A percentile compares a stretch with the other conserved stretches of the same genome.
phyloP scores from a whole-genome alignment of 495 filamentous ascomycete species.

The Aspergillus nidulans region DNA sequence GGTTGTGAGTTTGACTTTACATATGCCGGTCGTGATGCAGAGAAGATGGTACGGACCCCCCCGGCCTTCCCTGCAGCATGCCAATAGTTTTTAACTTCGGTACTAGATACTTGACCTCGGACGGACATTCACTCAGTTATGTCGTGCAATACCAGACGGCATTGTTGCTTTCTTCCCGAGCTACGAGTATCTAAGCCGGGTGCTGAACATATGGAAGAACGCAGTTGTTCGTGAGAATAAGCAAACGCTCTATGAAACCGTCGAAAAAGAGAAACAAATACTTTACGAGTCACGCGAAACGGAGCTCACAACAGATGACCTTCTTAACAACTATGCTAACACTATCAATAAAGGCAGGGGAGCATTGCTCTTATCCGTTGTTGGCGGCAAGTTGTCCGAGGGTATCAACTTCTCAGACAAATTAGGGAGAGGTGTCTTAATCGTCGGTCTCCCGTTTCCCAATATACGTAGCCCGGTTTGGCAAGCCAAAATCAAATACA shows the following conservation, averaged over 20 bases:
- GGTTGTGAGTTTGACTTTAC: slow-evolving; percentile 78
- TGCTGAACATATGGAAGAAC: slow-evolving; percentile 63
- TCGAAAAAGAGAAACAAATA: slow-evolving; percentile 59
- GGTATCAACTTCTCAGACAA: slow-evolving; percentile 97
- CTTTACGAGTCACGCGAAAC: slow-evolving; percentile 60
- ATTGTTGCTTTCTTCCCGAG: slow-evolving; percentile 96
- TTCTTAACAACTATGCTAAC: slow-evolving; percentile 65
- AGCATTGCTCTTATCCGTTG: slow-evolving; percentile 84
- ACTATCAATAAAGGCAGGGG: slow-evolving; percentile 65
- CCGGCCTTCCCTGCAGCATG: neutral
- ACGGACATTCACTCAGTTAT: slow-evolving; percentile 63
- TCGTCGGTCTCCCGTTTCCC: slow-evolving; percentile 89
- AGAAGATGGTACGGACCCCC: slow-evolving; percentile 47
- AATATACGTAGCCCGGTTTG: slow-evolving; percentile 87
- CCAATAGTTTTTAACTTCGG: neutral
- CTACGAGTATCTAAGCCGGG: slow-evolving; percentile 80
- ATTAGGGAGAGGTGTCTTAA: slow-evolving; percentile 81
- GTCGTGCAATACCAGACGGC: slow-evolving; percentile 74
- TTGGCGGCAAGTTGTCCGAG: slow-evolving; percentile 91
- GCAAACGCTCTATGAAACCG: slow-evolving; percentile 27
- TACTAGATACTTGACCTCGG: slow-evolving; percentile 71
- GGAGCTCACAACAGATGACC: slow-evolving; percentile 51
- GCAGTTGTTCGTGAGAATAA: slow-evolving; percentile 25
- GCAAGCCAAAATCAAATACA: slow-evolving; percentile 84
- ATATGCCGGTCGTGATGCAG: slow-evolving; percentile 64